Conservation (phyloP, 2,329 filamentous ascomycete genomes). For the Colletotrichum tofieldiae region DNA sequence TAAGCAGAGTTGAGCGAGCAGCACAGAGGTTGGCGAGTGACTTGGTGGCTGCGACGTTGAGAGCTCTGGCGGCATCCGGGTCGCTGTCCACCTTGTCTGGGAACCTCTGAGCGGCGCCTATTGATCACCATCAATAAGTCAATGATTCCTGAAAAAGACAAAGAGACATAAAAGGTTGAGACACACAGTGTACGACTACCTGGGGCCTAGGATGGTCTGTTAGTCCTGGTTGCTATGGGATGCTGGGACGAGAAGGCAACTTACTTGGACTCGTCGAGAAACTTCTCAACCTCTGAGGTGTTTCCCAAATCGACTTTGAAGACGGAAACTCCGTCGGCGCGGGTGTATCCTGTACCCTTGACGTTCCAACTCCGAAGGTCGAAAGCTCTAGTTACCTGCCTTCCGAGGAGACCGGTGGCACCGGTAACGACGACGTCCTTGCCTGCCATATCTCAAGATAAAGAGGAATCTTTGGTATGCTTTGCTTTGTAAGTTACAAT, state of each 20-base stretch:
- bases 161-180: neutral
- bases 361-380: constrained; percentile 77
- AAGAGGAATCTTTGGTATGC: neutral
- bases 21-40: constrained; percentile 78
- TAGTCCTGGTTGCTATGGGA: neutral
- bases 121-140: constrained; percentile 1
- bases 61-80: constrained; percentile 79
- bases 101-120: constrained; percentile 89
- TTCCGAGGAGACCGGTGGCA: constrained; percentile 86
- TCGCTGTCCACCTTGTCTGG: constrained; percentile 89
- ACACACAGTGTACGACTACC: constrained; percentile 85
- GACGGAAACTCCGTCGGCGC: constrained; percentile 79
- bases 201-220: constrained; percentile 69
- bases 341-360: constrained; percentile 81
- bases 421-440: constrained; percentile 83
- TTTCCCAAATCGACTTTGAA: constrained; percentile 71
- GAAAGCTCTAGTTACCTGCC: constrained; percentile 83
- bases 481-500: neutral
- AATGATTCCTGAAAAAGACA: neutral
- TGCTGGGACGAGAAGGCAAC: constrained; percentile 44
- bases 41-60: constrained; percentile 82
- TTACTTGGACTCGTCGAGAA: constrained; percentile 70
- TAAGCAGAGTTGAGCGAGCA: constrained; percentile 72
- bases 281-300: constrained; percentile 61
- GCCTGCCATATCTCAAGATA: constrained; percentile 48